Percentiles rank a stretch among this genome's conserved stretches.
These are phyloP conservation scores for Dillenia suffruticosa DNA, from an alignment of 164 flowering plant species.

Conservation along the genomic window DNA sequence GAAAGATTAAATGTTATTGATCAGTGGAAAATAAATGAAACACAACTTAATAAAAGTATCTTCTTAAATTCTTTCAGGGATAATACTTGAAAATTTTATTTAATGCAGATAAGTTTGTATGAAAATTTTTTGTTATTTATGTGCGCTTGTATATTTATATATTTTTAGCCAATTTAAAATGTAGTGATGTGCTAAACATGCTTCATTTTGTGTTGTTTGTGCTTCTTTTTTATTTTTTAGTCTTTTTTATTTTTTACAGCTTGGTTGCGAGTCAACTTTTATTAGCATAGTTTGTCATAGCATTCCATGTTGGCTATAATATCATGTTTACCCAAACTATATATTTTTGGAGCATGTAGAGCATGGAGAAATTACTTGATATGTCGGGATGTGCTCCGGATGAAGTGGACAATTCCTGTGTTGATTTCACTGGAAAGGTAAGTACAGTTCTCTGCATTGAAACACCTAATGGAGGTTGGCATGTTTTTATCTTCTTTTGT, in stretches of 20 bases:
- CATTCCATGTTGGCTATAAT: not conserved
- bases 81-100: no score
- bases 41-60: no score
- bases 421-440: constrained; percentile 26
- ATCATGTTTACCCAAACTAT: not conserved
- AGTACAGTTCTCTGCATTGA: constrained; percentile 4
- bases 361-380: constrained; percentile 51
- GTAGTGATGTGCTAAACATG: no score
- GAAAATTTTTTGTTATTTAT: no score
- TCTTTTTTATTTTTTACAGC: not conserved
- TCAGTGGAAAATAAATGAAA: no score
- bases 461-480: not conserved
- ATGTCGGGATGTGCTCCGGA: constrained; percentile 27
- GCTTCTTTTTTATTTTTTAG: not conserved
- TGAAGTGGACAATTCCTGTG: constrained; percentile 16
- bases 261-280: not conserved
- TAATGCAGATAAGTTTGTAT: no score
- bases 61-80: no score
- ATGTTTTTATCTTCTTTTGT: not conserved
- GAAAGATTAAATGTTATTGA: no score
- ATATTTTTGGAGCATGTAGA: constrained; percentile 29
- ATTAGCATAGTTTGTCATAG: not conserved
- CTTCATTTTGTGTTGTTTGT: not conserved
- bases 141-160: no score
- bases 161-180: no score